phyloP scores from a whole-genome alignment of 306 rosid species.

The Arachis hypogaea region DNA sequence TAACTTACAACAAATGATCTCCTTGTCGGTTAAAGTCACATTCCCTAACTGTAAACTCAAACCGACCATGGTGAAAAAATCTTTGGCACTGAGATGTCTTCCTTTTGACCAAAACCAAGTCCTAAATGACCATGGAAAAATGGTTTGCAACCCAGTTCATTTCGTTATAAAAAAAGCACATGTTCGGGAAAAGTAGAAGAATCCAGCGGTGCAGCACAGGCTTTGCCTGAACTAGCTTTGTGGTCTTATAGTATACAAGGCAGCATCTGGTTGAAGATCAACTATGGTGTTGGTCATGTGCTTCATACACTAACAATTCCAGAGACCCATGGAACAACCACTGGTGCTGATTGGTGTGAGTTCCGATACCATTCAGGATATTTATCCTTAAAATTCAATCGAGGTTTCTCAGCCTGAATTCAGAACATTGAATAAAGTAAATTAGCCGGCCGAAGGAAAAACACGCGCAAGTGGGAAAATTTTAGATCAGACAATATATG shows the following conservation, averaged over 20 bases:
- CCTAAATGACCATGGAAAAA: conserved; percentile 30
- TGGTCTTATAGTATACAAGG: conserved; percentile 40
- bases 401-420: conserved; percentile 82
- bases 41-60: conserved; percentile 23
- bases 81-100: conserved; percentile 34
- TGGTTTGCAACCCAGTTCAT: conserved; percentile 38
- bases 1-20: conserved; percentile 33
- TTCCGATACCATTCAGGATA: conserved; percentile 71
- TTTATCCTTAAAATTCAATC: conserved; percentile 70
- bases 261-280: conserved; percentile 30
- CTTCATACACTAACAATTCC: conserved; percentile 57
- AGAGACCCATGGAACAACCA: conserved; percentile 88
- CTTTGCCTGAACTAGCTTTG: conserved; percentile 42
- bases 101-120: conserved; percentile 26
- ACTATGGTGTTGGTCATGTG: conserved; percentile 29
- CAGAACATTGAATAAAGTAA: conserved; percentile 32
- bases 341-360: conserved; percentile 70
- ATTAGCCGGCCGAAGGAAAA: conserved; percentile 18
- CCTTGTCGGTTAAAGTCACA: conserved; percentile 39
- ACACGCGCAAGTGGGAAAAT: conserved; percentile 15
- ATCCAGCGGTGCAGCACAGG: conserved; percentile 36
- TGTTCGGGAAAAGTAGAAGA: conserved; percentile 39
- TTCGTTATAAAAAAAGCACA: conserved; percentile 32
- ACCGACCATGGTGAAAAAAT: conserved; percentile 19
- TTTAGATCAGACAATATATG: conserved; percentile 34